phyloP scores from a whole-genome alignment of 78 protist species.

The Dictyostelium firmibasis region DNA sequence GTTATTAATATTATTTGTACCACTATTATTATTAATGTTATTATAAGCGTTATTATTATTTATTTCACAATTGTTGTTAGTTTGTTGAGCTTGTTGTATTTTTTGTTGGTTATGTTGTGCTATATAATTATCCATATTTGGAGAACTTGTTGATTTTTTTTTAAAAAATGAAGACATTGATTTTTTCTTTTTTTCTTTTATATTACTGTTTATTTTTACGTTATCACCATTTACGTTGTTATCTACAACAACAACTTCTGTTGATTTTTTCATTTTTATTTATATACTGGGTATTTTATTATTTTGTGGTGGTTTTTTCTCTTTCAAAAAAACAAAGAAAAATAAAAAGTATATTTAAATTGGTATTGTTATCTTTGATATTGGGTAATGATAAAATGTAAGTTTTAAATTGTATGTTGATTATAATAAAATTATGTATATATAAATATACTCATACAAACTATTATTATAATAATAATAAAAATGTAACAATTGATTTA shows the following conservation, averaged over 20 bases:
- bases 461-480: too few species aligned
- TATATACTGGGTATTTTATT: background rate
- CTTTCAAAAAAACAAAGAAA: background rate
- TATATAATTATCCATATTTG: slow-evolving; percentile 9
- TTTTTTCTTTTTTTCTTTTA: slow-evolving; percentile 20
- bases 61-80: background rate
- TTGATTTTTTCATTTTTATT: background rate
- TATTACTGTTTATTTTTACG: background rate
- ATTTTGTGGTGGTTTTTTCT: background rate
- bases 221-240: background rate
- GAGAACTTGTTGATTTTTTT: slow-evolving; percentile 15
- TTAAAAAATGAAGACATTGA: slow-evolving; percentile 21
- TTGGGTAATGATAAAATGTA: background rate
- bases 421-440: background rate
- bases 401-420: too few species aligned
- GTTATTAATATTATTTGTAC: background rate
- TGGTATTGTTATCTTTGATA: background rate
- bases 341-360: background rate
- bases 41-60: background rate
- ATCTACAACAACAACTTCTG: background rate
- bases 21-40: too few species aligned
- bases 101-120: background rate
- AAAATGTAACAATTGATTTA: background rate
- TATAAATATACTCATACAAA: background rate
- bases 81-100: background rate